Evolutionary conservation across 352 stramenopile species (phyloP), one percentile per base, ranked within the genome.

Genomic region (Globisporangium irregulare): DNA sequence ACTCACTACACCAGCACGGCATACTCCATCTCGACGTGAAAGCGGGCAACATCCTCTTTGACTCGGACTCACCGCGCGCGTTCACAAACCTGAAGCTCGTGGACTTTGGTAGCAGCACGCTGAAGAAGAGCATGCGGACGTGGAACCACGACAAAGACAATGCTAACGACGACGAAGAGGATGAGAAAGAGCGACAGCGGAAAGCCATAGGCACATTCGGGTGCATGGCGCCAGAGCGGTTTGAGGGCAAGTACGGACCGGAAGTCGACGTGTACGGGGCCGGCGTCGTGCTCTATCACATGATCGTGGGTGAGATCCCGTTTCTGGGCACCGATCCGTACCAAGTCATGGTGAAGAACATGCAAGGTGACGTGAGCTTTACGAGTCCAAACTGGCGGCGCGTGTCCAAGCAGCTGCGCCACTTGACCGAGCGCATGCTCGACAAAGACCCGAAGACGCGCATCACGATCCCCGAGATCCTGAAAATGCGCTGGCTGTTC

Each of bases 11-110:
- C 65, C 73, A 78, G 62, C 67, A 89, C 57, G 41, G 71, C 32
- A 75, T 91, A 22, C 67, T 91, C 32, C 83, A 90, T 55, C 63
- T 91, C 59, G 81, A 91, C 66, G 72, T 91, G 51, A 91, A 89
- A 67, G 78, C 81, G 4, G 76, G 69, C 43, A 91, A 91, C 64
- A 80, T 90, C 51, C 61, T 91, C 12, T 91, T 91, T 32, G 83
- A 91, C 63, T 67, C 73, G 9, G 69, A 77, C 29, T 67, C 63
- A 27, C 62, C 62, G 3, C 65, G 65, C 36, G 71, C 66, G 48
- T 87, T 89, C 54, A 61, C 63, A 20, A 83, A 85, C 54, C 66
- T 91, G 38, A 91, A 91, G 68, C 78, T 91, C 59, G 74, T 89
- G 58, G 83, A 89, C 66, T 91, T 91, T 69, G 83, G 83, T 15